A percentile compares a stretch with the other conserved stretches of the same genome.
Evolutionary conservation across 768 basidiomycete genomes (phyloP).

Genomic region (Lepiota brunneoincarnata): DNA sequence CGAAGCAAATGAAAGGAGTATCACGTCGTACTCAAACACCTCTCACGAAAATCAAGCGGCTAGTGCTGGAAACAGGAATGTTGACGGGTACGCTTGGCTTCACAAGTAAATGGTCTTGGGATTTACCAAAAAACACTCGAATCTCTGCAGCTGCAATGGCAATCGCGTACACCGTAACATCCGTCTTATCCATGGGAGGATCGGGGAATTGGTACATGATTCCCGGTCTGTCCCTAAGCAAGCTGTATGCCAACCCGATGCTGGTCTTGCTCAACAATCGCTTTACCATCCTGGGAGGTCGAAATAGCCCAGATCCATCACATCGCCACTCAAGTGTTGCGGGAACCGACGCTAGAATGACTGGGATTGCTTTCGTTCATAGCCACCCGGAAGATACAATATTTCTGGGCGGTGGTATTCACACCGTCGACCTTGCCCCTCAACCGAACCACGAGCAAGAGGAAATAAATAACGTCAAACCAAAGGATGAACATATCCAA

Average conservation of each 20-base stretch:
- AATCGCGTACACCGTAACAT: neutral
- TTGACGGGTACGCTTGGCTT: neutral
- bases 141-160: neutral
- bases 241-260: conserved; percentile 1
- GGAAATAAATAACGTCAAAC: no score
- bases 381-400: neutral
- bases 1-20: neutral
- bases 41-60: neutral
- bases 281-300: neutral
- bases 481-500: no score
- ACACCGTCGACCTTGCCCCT: no score
- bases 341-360: no score
- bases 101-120: no score
- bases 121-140: neutral
- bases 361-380: neutral
- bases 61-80: conserved; percentile 3
- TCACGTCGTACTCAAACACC: neutral
- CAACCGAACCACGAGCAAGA: no score
- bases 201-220: neutral
- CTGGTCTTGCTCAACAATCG: conserved; percentile 9
- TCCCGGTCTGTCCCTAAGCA: conserved; percentile 4
- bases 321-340: neutral
- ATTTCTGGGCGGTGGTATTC: no score
- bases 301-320: neutral
- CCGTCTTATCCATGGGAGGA: neutral